phyloP scores from a whole-genome alignment of 2,329 filamentous ascomycete species.

The Pyrenochaeta sp. region DNA sequence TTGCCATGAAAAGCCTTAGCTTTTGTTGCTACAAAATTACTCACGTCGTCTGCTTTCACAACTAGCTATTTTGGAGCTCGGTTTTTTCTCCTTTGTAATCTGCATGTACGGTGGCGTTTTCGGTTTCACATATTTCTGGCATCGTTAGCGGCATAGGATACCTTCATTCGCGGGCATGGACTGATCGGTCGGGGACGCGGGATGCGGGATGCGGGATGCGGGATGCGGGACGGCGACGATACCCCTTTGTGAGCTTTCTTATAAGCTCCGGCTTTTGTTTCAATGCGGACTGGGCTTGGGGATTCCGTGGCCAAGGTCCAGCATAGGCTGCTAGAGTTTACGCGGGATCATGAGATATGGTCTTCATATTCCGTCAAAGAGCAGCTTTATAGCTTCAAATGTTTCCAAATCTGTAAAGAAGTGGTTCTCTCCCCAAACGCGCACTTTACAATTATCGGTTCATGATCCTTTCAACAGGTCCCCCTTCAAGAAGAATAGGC shows the following conservation, averaged over 20 bases:
- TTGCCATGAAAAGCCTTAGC: not conserved
- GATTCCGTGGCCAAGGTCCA: too few relatives aligned
- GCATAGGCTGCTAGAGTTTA: too few relatives aligned
- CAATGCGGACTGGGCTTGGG: too few relatives aligned
- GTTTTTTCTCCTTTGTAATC: not conserved
- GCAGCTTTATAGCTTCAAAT: too few relatives aligned
- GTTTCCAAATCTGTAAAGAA: too few relatives aligned
- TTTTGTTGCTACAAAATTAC: not conserved
- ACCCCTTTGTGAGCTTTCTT: slow-evolving; percentile 25
- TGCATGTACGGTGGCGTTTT: slow-evolving; percentile 26
- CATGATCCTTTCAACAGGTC: too few relatives aligned
- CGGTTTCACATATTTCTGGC: slow-evolving; percentile 1
- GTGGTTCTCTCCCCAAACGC: too few relatives aligned
- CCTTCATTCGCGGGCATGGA: slow-evolving; percentile 3
- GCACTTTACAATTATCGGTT: too few relatives aligned
- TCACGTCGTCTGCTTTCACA: not conserved
- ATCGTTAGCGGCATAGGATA: slow-evolving; percentile 21
- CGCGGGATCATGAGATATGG: too few relatives aligned
- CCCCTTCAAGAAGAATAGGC: too few relatives aligned
- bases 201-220: not conserved
- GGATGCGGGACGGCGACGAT: slow-evolving; percentile 22
- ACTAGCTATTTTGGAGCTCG: not conserved
- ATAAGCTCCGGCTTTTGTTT: too few relatives aligned
- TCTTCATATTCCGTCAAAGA: too few relatives aligned
- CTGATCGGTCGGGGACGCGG: slow-evolving; percentile 11